Percentiles rank a stretch among this genome's conserved stretches.
phyloP scores from a whole-genome alignment of 148 eudicot species.

The Rheum nobile region DNA sequence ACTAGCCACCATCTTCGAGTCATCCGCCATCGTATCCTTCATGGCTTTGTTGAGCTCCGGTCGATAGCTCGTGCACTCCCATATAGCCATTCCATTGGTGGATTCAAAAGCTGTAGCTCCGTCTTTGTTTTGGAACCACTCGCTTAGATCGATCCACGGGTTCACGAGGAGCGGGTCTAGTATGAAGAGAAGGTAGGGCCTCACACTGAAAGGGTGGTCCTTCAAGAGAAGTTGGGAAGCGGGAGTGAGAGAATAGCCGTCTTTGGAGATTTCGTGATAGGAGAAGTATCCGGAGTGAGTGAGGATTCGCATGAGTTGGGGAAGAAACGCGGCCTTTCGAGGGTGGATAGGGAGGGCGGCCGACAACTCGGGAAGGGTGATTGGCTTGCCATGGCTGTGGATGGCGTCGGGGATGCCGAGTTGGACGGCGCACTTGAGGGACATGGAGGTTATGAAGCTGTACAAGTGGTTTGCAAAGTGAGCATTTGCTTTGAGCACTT shows the following conservation, averaged over 20 bases:
- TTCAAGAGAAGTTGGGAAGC: constrained; percentile 21
- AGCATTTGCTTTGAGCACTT: not conserved
- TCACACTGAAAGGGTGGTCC: constrained; percentile 15
- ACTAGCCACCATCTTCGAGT: constrained; percentile 12
- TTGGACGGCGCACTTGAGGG: constrained; percentile 21
- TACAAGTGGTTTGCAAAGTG: constrained; percentile 16
- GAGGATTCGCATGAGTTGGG: constrained; percentile 20
- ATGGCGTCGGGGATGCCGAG: constrained; percentile 21
- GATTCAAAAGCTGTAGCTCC: constrained; percentile 14
- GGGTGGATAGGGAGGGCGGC: constrained; percentile 13
- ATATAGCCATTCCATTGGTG: constrained; percentile 13
- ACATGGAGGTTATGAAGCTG: constrained; percentile 2
- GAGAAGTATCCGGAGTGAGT: constrained; percentile 16
- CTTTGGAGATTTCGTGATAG: not conserved
- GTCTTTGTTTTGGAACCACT: constrained; percentile 16
- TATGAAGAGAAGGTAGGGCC: constrained; percentile 8
- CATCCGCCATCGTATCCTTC: constrained; percentile 24
- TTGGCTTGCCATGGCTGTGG: constrained; percentile 22
- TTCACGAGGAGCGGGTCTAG: constrained; percentile 12
- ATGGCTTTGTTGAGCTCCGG: constrained; percentile 7
- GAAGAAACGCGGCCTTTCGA: constrained; percentile 5
- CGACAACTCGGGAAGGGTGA: constrained; percentile 13
- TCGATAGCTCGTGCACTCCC: constrained; percentile 14
- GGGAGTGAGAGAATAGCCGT: constrained; percentile 15
- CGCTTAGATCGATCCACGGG: constrained; percentile 17